Evolutionary conservation across 495 filamentous ascomycete species (phyloP).

Genomic region (Parmelia sp.): DNA sequence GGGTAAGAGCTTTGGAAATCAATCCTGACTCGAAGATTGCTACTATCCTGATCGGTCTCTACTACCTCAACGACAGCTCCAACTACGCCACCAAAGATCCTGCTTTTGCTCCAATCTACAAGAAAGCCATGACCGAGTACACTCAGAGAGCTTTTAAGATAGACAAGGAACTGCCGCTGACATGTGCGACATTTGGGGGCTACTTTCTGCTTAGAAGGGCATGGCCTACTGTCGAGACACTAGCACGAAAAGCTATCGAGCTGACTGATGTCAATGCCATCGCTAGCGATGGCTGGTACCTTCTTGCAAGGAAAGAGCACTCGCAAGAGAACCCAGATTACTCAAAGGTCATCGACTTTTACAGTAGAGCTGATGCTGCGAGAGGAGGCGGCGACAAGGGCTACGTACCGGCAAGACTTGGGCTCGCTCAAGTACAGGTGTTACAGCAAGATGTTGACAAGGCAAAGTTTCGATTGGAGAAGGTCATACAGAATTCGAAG

Average conservation of each 20-base stretch:
- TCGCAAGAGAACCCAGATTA: slow-evolving; percentile 56
- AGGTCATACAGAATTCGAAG: slow-evolving; percentile 79
- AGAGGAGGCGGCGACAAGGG: slow-evolving; percentile 81
- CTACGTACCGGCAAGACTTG: slow-evolving; percentile 88
- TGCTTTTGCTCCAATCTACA: slow-evolving; percentile 73
- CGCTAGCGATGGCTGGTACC: slow-evolving; percentile 93
- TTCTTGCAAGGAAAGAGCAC: slow-evolving; percentile 85
- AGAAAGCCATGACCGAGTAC: slow-evolving; percentile 88
- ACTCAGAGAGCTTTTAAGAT: slow-evolving; percentile 90
- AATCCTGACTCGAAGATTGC: slow-evolving; percentile 87
- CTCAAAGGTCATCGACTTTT: slow-evolving; percentile 69
- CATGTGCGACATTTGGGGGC: slow-evolving; percentile 78
- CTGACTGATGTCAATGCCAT: slow-evolving; percentile 91
- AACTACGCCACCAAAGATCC: slow-evolving; percentile 70
- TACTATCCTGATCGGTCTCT: slow-evolving; percentile 81
- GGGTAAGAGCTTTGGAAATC: slow-evolving; percentile 80
- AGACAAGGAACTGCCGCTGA: slow-evolving; percentile 88
- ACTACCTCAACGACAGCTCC: slow-evolving; percentile 76
- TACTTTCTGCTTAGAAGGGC: slow-evolving; percentile 79
- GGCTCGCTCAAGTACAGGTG: slow-evolving; percentile 79
- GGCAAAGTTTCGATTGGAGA: slow-evolving; percentile 89
- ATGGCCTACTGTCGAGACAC: slow-evolving; percentile 68
- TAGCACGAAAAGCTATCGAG: slow-evolving; percentile 90
- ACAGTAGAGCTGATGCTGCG: slow-evolving; percentile 79
- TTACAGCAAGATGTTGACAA: slow-evolving; percentile 77